Conservation (phyloP, 768 basidiomycete species). For the Termitomyces eurrhizus region DNA sequence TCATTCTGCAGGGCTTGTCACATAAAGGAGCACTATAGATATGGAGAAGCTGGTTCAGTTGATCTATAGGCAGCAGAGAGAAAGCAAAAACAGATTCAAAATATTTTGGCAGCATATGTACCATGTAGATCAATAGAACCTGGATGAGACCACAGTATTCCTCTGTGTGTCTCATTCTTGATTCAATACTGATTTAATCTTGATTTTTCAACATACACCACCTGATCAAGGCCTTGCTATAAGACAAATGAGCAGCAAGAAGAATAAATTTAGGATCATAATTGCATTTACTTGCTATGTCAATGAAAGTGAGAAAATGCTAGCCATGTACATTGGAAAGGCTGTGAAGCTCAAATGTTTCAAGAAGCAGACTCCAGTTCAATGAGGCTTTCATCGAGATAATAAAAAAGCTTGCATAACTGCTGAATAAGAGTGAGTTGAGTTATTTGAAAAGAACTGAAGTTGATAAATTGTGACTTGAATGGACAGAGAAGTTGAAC, state of each 20-base stretch:
- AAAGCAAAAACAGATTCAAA: not conserved
- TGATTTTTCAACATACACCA: not conserved
- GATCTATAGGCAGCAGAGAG: not conserved
- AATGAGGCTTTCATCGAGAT: not conserved
- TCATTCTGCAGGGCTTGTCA: not conserved
- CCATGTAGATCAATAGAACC: not conserved
- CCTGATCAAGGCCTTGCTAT: not conserved
- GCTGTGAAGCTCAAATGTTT: not conserved
- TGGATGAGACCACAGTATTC: too few relatives aligned
- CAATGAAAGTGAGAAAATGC: not conserved
- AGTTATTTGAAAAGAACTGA: too few relatives aligned
- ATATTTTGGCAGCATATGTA: not conserved
- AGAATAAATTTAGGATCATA: not conserved
- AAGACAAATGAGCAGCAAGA: not conserved
- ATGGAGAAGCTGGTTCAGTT: not conserved
- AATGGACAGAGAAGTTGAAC: not conserved
- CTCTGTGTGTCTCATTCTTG: too few relatives aligned
- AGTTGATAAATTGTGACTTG: conserved; percentile 9
- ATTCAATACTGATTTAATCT: too few relatives aligned
- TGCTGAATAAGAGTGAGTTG: too few relatives aligned
- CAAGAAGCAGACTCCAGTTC: not conserved
- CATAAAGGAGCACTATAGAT: not conserved
- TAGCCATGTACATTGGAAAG: not conserved
- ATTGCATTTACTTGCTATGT: not conserved
- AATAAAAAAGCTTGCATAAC: too few relatives aligned